These are phyloP conservation scores for Backusella sp. DNA, from an alignment of 192 early-diverging fungal species.

Conservation along the genomic window DNA sequence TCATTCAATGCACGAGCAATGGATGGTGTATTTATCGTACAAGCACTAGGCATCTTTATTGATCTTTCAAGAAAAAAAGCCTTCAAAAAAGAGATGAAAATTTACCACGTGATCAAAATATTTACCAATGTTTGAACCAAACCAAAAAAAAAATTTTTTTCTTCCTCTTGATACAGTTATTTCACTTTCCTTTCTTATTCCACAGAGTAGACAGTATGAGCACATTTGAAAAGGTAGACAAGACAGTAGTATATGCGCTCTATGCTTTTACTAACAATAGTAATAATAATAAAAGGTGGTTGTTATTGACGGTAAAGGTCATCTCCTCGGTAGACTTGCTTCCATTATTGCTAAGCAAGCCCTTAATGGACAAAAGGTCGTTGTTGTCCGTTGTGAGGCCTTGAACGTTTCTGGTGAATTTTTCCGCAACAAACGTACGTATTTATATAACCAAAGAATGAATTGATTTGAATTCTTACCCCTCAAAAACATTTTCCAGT, in stretches of 20 bases:
- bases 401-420: constrained; percentile 97
- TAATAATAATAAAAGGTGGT: constrained; percentile 67
- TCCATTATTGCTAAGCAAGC: constrained; percentile 98
- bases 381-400: constrained; percentile 98
- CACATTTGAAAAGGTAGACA: constrained; percentile 32
- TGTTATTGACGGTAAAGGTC: constrained; percentile 99
- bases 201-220: constrained; percentile 20
- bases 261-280: too few species aligned
- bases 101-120: neutral
- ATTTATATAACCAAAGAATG: neutral
- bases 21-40: neutral
- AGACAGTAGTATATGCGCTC: neutral
- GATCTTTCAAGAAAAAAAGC: neutral
- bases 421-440: constrained; percentile 99
- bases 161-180: neutral
- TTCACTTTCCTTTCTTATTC: constrained; percentile 17
- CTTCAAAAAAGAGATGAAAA: neutral
- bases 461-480: neutral
- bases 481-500: constrained; percentile 45
- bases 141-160: neutral
- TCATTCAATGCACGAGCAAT: too few species aligned
- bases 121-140: neutral
- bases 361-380: constrained; percentile 95
- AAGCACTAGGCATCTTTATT: neutral
- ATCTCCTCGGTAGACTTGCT: constrained; percentile 97